Evolutionary conservation across 78 protist genomes (phyloP), one percentile per base, ranked within the genome.

Genomic region (Dictyostelium capitatum): DNA sequence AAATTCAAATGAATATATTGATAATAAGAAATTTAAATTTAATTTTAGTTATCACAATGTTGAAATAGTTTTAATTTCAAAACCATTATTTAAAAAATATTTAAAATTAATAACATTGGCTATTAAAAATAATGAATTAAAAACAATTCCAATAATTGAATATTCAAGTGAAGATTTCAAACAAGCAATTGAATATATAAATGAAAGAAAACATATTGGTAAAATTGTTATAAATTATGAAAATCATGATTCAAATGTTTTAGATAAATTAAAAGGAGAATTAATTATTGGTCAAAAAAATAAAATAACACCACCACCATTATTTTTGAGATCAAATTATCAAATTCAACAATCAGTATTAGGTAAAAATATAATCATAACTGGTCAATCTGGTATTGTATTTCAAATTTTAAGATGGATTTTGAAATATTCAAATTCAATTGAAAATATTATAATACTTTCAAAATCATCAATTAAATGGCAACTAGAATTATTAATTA

Each of bases 341-440:
- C 43, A 37, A 37, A 37, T 37, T 37, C 43, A 37, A 37, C 43
- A 37, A 37, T 37, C 43, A 37, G 2, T 37, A 37, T 37, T 32
- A 4, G 32, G 37, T 32, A 30, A 78, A 54, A 32, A n/a, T 11
- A 8, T 83, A 2, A n/a, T 87, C 7, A 87, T 87, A 14, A 87
- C 92, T 28, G 92, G 92, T 8, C 92, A 87, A 77, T 46, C 74
- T n/a, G 92, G 92, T 64, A 64, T 87, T 32, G 62, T 82, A 6
- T 41, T 87, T 4, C 65, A 48, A 25, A 77, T 77, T 0, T 69
- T 87, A 23, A 56, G 56, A 43, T 87, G 92, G 92, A 46, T 87
- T 7, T 28, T 87, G 1, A 47, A 64, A n/a, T 57, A 75, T n/a
- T 79, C 92, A 46, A 46, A 20, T 9, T n/a, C 48, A 12, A 3